phyloP scores from a whole-genome alignment of 2,329 filamentous ascomycete species.

The Aspergillus luchuensis region DNA sequence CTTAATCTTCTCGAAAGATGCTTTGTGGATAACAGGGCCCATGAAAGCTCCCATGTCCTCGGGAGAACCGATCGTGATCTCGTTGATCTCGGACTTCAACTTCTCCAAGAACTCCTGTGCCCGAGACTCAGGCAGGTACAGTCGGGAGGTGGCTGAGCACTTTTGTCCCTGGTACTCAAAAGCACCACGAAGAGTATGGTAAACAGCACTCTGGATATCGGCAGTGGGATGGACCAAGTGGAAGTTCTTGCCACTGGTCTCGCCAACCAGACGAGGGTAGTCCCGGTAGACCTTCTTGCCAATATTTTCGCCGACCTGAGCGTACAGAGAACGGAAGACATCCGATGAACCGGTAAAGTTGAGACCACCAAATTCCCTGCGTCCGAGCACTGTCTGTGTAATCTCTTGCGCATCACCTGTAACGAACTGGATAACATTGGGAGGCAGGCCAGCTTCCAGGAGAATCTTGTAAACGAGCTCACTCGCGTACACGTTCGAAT shows the following conservation, averaged over 20 bases:
- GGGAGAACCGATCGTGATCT: slow-evolving; percentile 64
- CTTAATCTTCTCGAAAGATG: slow-evolving; percentile 75
- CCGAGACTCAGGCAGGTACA: slow-evolving; percentile 73
- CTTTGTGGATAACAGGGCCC: slow-evolving; percentile 79
- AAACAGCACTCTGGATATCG: slow-evolving; percentile 72
- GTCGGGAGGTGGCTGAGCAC: slow-evolving; percentile 77
- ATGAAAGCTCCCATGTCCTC: slow-evolving; percentile 64
- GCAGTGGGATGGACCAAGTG: slow-evolving; percentile 75
- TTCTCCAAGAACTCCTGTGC: slow-evolving; percentile 70
- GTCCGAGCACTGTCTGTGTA: slow-evolving; percentile 72
- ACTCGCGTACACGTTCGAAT: slow-evolving; percentile 80
- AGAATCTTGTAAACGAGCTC: slow-evolving; percentile 88
- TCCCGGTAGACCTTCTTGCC: slow-evolving; percentile 75
- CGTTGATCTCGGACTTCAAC: slow-evolving; percentile 65
- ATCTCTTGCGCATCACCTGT: slow-evolving; percentile 83
- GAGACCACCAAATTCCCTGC: slow-evolving; percentile 78
- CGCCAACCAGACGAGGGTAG: slow-evolving; percentile 83
- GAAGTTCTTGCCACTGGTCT: slow-evolving; percentile 92
- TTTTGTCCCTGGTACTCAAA: slow-evolving; percentile 91
- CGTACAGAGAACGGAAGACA: slow-evolving; percentile 86
- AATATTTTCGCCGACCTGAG: slow-evolving; percentile 75
- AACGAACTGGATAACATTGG: slow-evolving; percentile 88
- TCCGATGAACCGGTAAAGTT: slow-evolving; percentile 91
- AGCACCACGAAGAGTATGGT: slow-evolving; percentile 78
- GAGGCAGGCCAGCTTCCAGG: slow-evolving; percentile 85